These are phyloP conservation scores for Agaricus blazei DNA, from an alignment of 768 basidiomycete species.

Conservation along the genomic window DNA sequence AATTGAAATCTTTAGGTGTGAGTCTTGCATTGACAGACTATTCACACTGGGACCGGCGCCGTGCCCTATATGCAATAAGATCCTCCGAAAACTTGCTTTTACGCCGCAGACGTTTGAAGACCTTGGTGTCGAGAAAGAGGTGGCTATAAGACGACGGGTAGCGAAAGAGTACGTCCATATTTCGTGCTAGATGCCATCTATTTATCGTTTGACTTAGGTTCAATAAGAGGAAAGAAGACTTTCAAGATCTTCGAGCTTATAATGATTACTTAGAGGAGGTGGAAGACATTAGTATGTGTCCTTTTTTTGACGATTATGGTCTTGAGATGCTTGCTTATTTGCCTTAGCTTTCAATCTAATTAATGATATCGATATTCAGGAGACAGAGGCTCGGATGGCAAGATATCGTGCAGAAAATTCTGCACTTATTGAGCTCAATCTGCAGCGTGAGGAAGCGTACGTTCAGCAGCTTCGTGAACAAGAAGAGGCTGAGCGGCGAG, in stretches of 20 bases:
- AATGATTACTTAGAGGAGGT: constrained; percentile 97
- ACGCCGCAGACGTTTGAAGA: constrained; percentile 94
- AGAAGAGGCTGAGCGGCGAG: constrained; percentile 72
- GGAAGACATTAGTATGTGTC: constrained; percentile 67
- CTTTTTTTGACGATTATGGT: neutral
- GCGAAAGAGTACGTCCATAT: constrained; percentile 70
- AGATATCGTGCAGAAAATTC: constrained; percentile 79
- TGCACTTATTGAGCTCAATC: constrained; percentile 76
- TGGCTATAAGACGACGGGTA: constrained; percentile 80
- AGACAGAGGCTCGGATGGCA: constrained; percentile 81
- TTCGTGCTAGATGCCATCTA: neutral
- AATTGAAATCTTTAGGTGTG: constrained; percentile 61
- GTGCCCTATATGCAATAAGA: constrained; percentile 88
- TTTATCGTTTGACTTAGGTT: constrained; percentile 49
- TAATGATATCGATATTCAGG: constrained; percentile 73
- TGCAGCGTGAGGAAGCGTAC: constrained; percentile 77
- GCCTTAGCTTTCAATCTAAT: constrained; percentile 88
- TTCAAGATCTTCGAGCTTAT: constrained; percentile 70
- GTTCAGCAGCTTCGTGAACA: constrained; percentile 67
- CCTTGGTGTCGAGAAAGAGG: constrained; percentile 89
- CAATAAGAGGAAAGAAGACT: constrained; percentile 92
- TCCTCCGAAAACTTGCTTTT: constrained; percentile 90
- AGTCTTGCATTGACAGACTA: constrained; percentile 94
- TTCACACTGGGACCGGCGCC: constrained; percentile 96
- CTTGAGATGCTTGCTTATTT: neutral